Evolutionary conservation across 2,329 filamentous ascomycete genomes (phyloP).

Genomic region (Orbilia javanica): DNA sequence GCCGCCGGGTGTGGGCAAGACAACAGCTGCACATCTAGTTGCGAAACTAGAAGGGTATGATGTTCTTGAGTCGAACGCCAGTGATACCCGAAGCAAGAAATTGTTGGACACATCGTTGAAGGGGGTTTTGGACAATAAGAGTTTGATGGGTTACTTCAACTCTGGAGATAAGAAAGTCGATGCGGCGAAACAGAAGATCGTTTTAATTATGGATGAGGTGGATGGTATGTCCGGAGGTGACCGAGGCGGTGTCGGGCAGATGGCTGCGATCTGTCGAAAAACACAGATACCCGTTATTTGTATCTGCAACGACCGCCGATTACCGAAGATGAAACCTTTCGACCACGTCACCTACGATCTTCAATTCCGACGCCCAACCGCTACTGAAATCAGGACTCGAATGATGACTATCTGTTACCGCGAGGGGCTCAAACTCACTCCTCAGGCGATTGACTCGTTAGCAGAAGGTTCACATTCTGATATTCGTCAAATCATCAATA

Average conservation of each 20-base stretch:
- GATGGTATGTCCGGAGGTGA: conserved; percentile 99
- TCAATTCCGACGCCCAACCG: conserved; percentile 87
- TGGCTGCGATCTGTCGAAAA: conserved; percentile 95
- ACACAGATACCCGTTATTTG: conserved; percentile 89
- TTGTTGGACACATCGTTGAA: conserved; percentile 88
- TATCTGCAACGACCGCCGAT: conserved; percentile 93
- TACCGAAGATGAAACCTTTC: conserved; percentile 99
- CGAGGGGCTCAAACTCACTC: conserved; percentile 87
- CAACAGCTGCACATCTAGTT: conserved; percentile 93
- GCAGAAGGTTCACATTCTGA: conserved; percentile 97
- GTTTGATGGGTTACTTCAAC: conserved; percentile 89
- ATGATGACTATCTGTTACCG: conserved; percentile 96
- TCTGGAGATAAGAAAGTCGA: conserved; percentile 85
- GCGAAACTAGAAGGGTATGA: conserved; percentile 94
- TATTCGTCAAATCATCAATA: conserved; percentile 98
- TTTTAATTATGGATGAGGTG: conserved; percentile 98
- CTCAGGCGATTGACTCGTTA: conserved; percentile 86
- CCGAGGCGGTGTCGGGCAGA: conserved; percentile 90
- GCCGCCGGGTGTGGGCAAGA: conserved; percentile 96
- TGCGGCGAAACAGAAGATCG: conserved; percentile 86
- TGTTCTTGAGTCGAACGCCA: conserved; percentile 93
- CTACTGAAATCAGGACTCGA: conserved; percentile 88
- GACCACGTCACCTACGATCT: conserved; percentile 87
- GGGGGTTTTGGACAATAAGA: conserved; percentile 93
- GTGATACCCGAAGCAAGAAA: conserved; percentile 95